Evolutionary conservation across 371 early-diverging fungal genomes (phyloP), one percentile per base, ranked within the genome.

Genomic region (Mucor saturninus): DNA sequence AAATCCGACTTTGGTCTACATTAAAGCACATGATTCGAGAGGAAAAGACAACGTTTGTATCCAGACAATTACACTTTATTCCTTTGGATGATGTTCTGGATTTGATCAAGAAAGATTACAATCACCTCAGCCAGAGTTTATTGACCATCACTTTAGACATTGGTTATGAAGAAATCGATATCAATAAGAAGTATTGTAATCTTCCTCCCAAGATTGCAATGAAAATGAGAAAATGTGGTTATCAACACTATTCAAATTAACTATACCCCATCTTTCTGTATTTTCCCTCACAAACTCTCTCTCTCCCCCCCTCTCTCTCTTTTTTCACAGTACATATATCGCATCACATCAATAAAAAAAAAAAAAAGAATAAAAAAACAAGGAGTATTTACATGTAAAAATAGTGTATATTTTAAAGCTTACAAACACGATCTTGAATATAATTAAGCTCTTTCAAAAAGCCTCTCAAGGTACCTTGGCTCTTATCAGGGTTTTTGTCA

Each of bases 391-490:
- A 35, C 39, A 39, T 48, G 21, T 2, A 35, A 35, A 35, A 35
- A 35, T 35, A 35, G 35, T 35, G 6, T 35, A 35, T 35, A 6
- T 35, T 35, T 35, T 69, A 69, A 42, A 69, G 48, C 26, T 69
- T 69, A n/a, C 57, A 69, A 37, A 69, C 62, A 37, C 59, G 50
- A 3, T 69, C 61, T 55, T 60, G 58, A 35, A 35, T 43, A 30
- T 64, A 69, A 15, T 58, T 58, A 29, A 69, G 54, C 21, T 53
- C 35, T 83, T 91, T 90, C 57, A 99, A 83, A 8, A 93, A 71
- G 42, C 98, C 88, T 71, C 73, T 68, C 61, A 93, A 69, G 53
- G 86, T 85, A 30, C 99, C 99, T 78, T 98, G 99, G 45, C 85
- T 83, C 54, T 84, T 85, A 68, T 94, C 91, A 59, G 80, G 79